Base-by-base conservation (phyloP, 305 asterid genomes). In the Fraxinus platypoda region DNA sequence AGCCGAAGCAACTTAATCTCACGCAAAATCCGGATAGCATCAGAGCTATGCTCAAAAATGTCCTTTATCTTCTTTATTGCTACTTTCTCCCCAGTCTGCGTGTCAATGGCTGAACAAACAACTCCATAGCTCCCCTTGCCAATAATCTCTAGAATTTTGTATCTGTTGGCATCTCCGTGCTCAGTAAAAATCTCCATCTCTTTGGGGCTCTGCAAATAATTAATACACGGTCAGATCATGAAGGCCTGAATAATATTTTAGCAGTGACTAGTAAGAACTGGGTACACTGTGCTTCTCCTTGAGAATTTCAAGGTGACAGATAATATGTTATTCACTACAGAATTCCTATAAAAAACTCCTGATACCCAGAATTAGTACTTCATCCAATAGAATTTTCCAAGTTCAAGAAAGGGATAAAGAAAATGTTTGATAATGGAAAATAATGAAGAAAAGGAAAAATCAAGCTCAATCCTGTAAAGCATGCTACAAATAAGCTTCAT, bases 71-170 rank as follows among this genome's bases (percentile, higher is more conserved):
- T 89, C 82, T 89, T 89, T 77, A 89, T 89, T 59, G 92, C 92
- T 71, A 89, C 92, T 71, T 76, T 89, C 76, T 89, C 92, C 75
- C 92, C 92, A 2, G 89, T 86, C 76, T 87, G 91, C n/a, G 88
- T 81, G 74, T 89, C 92, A 46, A 84, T 66, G 17, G 91, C 92
- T 46, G 92, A 84, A 49, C 86, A 89, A 73, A 89, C 92, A 77
- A 89, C 90, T 73, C 92, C 92, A 62, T 87, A 89, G 80, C 92
- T 89, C 35, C 92, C 92, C 83, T 87, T 89, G 52, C 92, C 92
- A 76, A 89, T 52, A 43, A 89, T 90, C 84, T 89, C 91, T 82
- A 86, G 85, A 68, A 89, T 87, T 83, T 84, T 84, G 78, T 89
- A 89, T 83, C 88, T 87, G 81, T 84, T 86, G 78, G 87, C 92